Conservation (phyloP, 2,329 filamentous ascomycete species). For the Sporothrix pseudoabietina region DNA sequence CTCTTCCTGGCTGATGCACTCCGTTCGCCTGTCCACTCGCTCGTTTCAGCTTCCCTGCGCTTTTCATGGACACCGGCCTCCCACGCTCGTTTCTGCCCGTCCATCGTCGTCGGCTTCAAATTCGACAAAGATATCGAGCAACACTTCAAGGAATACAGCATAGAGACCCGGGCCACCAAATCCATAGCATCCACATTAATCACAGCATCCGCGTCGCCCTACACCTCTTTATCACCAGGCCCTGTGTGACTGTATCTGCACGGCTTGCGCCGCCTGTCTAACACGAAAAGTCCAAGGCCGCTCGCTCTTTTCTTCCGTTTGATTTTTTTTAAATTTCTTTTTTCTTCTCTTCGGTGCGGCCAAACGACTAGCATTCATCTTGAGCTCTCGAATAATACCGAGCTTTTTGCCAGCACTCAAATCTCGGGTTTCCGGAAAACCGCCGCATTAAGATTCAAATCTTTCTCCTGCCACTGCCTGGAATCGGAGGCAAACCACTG, state of each 20-base stretch:
- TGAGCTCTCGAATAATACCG: constrained; percentile 17
- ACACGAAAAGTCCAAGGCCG: neutral
- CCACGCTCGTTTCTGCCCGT: constrained; percentile 20
- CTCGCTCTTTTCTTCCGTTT: neutral
- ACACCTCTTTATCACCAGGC: constrained; percentile 1
- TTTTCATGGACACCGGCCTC: constrained; percentile 19
- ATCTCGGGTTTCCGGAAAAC: constrained; percentile 21
- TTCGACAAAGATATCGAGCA: neutral
- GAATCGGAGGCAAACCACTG: neutral
- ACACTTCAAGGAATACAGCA: neutral
- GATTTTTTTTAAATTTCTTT: neutral
- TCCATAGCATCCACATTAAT: neutral
- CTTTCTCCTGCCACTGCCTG: neutral
- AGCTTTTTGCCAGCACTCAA: constrained; percentile 21
- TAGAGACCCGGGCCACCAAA: neutral
- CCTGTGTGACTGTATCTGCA: constrained; percentile 12
- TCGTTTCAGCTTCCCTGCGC: constrained; percentile 25
- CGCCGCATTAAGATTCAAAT: neutral
- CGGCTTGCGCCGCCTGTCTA: constrained; percentile 8
- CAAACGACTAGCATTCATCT: neutral
- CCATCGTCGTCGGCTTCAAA: constrained; percentile 9
- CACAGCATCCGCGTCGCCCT: neutral
- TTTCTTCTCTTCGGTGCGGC: neutral
- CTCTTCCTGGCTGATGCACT: constrained; percentile 8
- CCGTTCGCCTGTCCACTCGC: constrained; percentile 17